Conservation (phyloP, 345 rosid species). For the Salix caprea region DNA sequence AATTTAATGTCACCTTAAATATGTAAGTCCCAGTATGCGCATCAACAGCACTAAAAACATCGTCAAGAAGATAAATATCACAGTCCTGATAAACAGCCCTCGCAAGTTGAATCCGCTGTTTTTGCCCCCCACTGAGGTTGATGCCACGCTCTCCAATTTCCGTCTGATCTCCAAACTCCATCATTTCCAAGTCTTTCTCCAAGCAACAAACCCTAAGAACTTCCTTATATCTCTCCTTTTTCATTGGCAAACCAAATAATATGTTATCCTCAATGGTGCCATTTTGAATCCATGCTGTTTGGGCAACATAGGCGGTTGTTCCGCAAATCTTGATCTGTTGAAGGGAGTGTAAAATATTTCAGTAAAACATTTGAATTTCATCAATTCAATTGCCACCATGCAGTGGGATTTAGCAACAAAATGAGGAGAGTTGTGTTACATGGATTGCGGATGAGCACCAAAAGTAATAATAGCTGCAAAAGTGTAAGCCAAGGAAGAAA, state of each 20-base stretch:
- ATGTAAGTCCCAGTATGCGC: constrained; percentile 94
- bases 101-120: constrained; percentile 92
- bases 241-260: constrained; percentile 82
- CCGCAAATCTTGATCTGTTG: constrained; percentile 75
- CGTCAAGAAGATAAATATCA: constrained; percentile 88
- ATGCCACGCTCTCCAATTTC: constrained; percentile 97
- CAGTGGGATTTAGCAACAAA: too few relatives aligned
- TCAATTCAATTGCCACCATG: neutral
- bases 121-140: constrained; percentile 97
- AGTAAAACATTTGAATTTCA: neutral
- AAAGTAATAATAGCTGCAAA: too few relatives aligned
- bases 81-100: constrained; percentile 87
- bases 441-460: too few relatives aligned
- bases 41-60: constrained; percentile 93
- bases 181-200: constrained; percentile 83
- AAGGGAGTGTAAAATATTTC: neutral
- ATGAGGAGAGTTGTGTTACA: too few relatives aligned
- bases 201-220: constrained; percentile 71
- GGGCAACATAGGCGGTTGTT: constrained; percentile 84
- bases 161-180: constrained; percentile 93
- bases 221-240: constrained; percentile 49
- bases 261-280: constrained; percentile 86
- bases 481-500: too few relatives aligned
- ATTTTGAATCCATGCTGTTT: constrained; percentile 90
- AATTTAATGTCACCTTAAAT: constrained; percentile 51